Evolutionary conservation across 176 grass and related monocot species (phyloP).

Genomic region (Hyparrhenia diplandra): DNA sequence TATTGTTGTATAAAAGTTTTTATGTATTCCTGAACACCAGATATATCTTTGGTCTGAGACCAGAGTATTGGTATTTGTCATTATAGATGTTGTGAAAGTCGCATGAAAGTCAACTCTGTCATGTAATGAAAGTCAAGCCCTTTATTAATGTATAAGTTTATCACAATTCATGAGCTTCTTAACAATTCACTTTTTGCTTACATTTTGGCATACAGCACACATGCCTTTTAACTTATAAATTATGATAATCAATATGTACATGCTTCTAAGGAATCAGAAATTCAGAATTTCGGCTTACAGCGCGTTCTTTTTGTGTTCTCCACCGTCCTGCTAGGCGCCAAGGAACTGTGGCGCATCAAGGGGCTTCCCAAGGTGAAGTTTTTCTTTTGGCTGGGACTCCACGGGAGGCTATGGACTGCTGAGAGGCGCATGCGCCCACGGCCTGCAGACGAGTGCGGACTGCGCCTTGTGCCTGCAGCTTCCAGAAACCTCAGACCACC

Average conservation of each 20-base stretch:
- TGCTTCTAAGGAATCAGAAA: conserved; percentile 12
- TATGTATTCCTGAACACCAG: neutral
- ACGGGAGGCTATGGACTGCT: too few relatives aligned
- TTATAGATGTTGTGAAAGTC: neutral
- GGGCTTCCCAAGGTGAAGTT: too few relatives aligned
- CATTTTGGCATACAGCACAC: neutral
- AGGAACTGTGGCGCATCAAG: too few relatives aligned
- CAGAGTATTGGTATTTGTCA: neutral
- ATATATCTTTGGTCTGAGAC: neutral
- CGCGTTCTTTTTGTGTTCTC: too few relatives aligned
- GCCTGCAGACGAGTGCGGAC: too few relatives aligned
- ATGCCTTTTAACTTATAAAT: neutral
- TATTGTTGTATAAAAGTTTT: neutral
- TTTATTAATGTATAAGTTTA: neutral
- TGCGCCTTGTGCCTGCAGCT: too few relatives aligned
- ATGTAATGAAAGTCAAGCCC: neutral
- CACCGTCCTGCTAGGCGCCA: too few relatives aligned
- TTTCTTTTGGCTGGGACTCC: too few relatives aligned
- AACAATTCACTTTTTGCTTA: neutral
- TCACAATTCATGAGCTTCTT: neutral
- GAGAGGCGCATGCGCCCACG: too few relatives aligned
- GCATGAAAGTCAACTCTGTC: neutral
- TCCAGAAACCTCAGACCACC: too few relatives aligned
- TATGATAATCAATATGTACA: conserved; percentile 23
- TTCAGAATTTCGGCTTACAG: too few relatives aligned